phyloP scores from a whole-genome alignment of 257 asterid species.

The Linderniella brevidens region DNA sequence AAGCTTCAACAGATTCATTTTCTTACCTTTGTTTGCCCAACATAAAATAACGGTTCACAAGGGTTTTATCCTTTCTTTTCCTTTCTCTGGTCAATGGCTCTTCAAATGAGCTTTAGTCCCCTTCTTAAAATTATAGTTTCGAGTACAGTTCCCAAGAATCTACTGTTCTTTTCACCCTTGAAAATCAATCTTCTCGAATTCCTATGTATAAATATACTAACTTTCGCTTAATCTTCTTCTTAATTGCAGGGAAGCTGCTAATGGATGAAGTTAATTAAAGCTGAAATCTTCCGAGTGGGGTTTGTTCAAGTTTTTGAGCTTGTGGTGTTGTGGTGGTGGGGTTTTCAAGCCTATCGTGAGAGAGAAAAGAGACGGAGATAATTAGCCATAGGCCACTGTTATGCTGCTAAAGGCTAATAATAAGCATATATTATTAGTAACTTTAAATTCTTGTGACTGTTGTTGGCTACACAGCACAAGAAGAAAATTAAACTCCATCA shows the following conservation, averaged over 20 bases:
- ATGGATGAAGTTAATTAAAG: conserved; percentile 15
- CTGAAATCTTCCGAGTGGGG: conserved; percentile 24
- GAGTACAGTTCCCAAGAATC: too few species aligned
- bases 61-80: conserved; percentile 13
- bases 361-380: too few species aligned
- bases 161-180: too few species aligned
- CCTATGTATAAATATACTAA: conserved; percentile 13
- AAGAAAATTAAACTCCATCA: conserved; percentile 31
- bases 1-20: conserved; percentile 16
- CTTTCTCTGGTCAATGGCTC: conserved; percentile 16
- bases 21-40: conserved; percentile 29
- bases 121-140: too few species aligned
- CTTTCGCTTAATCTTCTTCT: conserved; percentile 5
- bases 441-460: conserved; percentile 71
- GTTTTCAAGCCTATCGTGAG: conserved; percentile 3
- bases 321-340: conserved; percentile 5
- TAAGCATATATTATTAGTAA: conserved; percentile 8
- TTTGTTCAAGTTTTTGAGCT: conserved; percentile 11
- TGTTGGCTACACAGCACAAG: conserved; percentile 63
- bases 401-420: conserved; percentile 32
- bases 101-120: conserved; percentile 17
- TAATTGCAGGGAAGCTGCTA: conserved; percentile 26
- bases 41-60: conserved; percentile 70
- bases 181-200: conserved; percentile 30
- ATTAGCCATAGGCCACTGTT: conserved; percentile 34